These are phyloP conservation scores for Candida fluviatilis DNA, from an alignment of 805 yeast genomes.

Conservation along the genomic window DNA sequence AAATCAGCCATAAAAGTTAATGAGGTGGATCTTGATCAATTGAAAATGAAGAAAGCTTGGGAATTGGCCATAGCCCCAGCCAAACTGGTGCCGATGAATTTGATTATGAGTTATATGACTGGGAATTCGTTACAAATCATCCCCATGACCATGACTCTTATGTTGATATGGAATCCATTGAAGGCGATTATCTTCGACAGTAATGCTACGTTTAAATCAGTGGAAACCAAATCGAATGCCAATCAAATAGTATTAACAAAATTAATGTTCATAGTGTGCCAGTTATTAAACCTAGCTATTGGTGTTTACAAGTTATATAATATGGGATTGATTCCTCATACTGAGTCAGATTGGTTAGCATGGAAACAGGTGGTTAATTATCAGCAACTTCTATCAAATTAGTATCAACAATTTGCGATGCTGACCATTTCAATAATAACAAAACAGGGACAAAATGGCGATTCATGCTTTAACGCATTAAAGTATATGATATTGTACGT, in stretches of 20 bases:
- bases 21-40: constrained; percentile 26
- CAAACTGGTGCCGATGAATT: constrained; percentile 82
- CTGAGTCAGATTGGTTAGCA: constrained; percentile 84
- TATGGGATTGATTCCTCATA: constrained; percentile 91
- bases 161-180: constrained; percentile 75
- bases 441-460: no score
- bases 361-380: constrained; percentile 57
- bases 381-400: constrained; percentile 7
- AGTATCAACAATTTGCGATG: no score
- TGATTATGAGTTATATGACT: constrained; percentile 87
- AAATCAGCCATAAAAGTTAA: constrained; percentile 5
- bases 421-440: no score
- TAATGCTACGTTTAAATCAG: constrained; percentile 48
- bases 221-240: constrained; percentile 35
- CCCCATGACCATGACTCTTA: constrained; percentile 84
- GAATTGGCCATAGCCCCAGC: constrained; percentile 79
- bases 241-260: constrained; percentile 25
- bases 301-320: constrained; percentile 82
- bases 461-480: no score
- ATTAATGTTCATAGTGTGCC: constrained; percentile 31
- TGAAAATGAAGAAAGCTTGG: constrained; percentile 72
- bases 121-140: constrained; percentile 87
- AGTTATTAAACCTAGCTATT: constrained; percentile 55
- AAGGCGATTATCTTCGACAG: constrained; percentile 62
- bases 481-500: no score